Percentiles rank a stretch among this genome's conserved stretches.
phyloP scores from a whole-genome alignment of 2,329 filamentous ascomycete genomes.

The Alternaria tenuissima region DNA sequence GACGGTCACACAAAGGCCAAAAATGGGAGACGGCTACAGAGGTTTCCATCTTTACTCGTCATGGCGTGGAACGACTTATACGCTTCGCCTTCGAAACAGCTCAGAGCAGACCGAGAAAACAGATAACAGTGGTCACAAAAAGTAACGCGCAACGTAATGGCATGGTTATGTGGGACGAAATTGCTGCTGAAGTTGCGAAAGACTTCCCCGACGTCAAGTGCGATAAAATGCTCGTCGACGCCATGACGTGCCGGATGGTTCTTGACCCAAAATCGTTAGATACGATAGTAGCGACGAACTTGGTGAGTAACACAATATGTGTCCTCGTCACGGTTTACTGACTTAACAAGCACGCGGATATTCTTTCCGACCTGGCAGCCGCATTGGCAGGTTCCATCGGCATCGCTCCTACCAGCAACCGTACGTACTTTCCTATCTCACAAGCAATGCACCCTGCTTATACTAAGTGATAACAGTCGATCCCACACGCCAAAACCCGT shows the following conservation, averaged over 20 bases:
- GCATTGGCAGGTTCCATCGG: constrained; percentile 75
- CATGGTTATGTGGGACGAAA: constrained; percentile 74
- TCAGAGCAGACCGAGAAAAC: constrained; percentile 63
- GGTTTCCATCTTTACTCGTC: constrained; percentile 69
- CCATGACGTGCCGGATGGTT: constrained; percentile 72
- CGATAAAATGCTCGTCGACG: constrained; percentile 73
- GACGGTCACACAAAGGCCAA: constrained; percentile 65
- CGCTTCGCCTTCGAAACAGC: constrained; percentile 71
- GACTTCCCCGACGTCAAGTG: constrained; percentile 68
- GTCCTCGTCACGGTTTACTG: neutral
- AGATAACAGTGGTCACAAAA: constrained; percentile 70
- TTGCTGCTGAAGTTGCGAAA: constrained; percentile 62
- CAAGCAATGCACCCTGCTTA: neutral
- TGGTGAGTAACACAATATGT: constrained; percentile 41
- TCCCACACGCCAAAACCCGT: constrained; percentile 66
- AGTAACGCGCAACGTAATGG: constrained; percentile 72
- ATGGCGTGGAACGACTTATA: constrained; percentile 66
- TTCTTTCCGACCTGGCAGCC: constrained; percentile 74
- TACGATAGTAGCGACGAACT: constrained; percentile 70
- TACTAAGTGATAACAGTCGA: constrained; percentile 56
- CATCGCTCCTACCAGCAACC: constrained; percentile 74
- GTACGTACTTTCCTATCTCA: constrained; percentile 1
- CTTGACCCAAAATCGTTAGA: constrained; percentile 67
- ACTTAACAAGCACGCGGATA: constrained; percentile 62
- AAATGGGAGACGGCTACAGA: constrained; percentile 70